Percentiles rank a stretch among this genome's conserved stretches.
Evolutionary conservation across 2,329 filamentous ascomycete species (phyloP).

Genomic region (Ilyonectria sp.): DNA sequence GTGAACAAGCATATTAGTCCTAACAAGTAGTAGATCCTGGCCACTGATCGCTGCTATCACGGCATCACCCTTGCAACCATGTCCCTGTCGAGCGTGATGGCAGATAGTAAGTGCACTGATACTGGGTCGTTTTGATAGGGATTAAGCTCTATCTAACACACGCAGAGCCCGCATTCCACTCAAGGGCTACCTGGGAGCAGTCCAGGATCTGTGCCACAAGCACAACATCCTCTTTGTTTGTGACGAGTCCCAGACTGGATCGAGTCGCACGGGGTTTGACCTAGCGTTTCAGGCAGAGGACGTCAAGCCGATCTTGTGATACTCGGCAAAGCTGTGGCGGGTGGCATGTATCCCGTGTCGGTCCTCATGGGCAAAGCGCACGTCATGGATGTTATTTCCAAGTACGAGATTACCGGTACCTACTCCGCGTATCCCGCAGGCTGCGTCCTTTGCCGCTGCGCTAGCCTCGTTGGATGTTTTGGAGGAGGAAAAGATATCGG

Average conservation of each 20-base stretch:
- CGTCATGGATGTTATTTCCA: conserved; percentile 12
- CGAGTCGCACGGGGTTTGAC: conserved; percentile 89
- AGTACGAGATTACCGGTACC: conserved; percentile 13
- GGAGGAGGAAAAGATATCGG: conserved; percentile 8
- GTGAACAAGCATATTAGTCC: conserved; percentile 20
- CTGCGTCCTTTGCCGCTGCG: conserved; percentile 22
- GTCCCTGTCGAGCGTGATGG: conserved; percentile 22
- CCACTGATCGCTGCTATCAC: conserved; percentile 27
- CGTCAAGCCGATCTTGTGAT: conserved; percentile 9
- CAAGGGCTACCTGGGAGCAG: conserved; percentile 76
- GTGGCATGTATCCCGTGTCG: background rate
- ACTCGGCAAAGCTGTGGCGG: background rate
- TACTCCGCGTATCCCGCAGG: conserved; percentile 7
- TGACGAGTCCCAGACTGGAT: conserved; percentile 95
- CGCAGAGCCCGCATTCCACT: conserved; percentile 25
- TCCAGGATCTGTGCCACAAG: conserved; percentile 87
- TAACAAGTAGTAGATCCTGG: conserved; percentile 21
- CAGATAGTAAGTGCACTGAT: conserved; percentile 5
- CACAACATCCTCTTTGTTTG: conserved; percentile 92
- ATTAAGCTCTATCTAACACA: background rate
- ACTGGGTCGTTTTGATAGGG: too few species aligned
- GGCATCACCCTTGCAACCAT: conserved; percentile 26
- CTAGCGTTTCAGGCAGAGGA: conserved; percentile 66
- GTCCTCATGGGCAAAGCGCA: conserved; percentile 20
- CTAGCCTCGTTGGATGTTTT: conserved; percentile 18